Evolutionary conservation across 2,329 filamentous ascomycete genomes (phyloP), one percentile per base, ranked within the genome.

Genomic region (Calonectria ilicicola): DNA sequence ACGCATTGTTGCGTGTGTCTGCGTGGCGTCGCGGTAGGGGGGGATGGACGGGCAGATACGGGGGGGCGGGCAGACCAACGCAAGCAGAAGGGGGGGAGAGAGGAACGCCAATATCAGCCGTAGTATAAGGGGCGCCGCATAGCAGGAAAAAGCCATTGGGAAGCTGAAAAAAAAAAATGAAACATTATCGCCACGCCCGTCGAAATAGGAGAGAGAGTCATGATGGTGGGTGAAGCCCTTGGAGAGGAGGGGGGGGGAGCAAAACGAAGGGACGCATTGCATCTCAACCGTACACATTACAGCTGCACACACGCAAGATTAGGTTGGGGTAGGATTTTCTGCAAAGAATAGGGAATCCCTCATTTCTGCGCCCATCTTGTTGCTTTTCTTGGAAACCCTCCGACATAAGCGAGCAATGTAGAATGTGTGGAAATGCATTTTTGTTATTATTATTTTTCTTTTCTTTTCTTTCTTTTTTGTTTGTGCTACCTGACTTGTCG

Each of bases 331-430:
- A 40, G 53, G 53, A 60, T 60, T 35, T 35, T 60, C 35, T 26
- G 32, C 32, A 60, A 60, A 53, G 3, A 53, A 53, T 12, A 14
- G 21, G 9, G 29, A 17, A 23, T 23, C 9, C 12, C 5, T 32
- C 8, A 5, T 32, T 29, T 51, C 26, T 56, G 26, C 9, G 12
- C 21, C 21, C n/a, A 5, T 49, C 14, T 5, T 32, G 49, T 67
- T 60, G 46, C 53, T 67, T 60, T 67, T 67, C 38, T 67, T 67
- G 65, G 65, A 67, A 67, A 46, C 26, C 23, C 26, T 35, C 17
- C 21, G 14, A 58, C 38, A 40, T 35, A 58, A 47, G 35, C 17
- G 35, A 4, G n/a, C 29, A 5, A 5, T 56, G 29, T 14, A 23
- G 32, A 35, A n/a, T 21, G 10, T n/a, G n/a, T n/a, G n/a, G n/a